phyloP scores from a whole-genome alignment of 257 asterid species.

The Apocynum venetum region DNA sequence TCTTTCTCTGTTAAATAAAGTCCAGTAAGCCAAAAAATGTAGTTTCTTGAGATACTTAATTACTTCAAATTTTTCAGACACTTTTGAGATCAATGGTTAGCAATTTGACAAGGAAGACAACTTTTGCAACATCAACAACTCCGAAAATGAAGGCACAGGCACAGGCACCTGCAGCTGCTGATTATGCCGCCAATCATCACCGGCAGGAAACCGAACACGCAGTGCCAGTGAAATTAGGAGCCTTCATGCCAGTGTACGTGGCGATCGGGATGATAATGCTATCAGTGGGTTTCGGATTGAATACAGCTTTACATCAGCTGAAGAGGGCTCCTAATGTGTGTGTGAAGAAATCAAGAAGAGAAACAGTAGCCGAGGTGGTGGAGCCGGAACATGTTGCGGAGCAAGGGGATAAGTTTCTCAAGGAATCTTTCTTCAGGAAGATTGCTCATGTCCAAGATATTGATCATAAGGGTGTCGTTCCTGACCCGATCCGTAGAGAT shows the following conservation, averaged over 20 bases:
- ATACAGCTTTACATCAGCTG: conserved; percentile 28
- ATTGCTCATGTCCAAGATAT: conserved; percentile 38
- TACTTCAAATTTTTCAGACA: conserved; percentile 4
- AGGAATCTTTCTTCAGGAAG: conserved; percentile 34
- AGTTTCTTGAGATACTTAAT: background rate
- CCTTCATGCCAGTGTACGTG: conserved; percentile 28
- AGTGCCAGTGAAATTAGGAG: conserved; percentile 7
- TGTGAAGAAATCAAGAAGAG: conserved; percentile 34
- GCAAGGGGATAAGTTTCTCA: conserved; percentile 22
- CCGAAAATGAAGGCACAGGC: background rate
- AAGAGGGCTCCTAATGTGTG: conserved; percentile 25
- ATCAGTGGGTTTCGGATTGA: conserved; percentile 17
- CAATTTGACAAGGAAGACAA: background rate
- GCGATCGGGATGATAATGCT: conserved; percentile 28
- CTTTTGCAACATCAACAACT: conserved; percentile 4
- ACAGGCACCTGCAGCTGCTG: background rate
- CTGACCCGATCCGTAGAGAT: conserved; percentile 26
- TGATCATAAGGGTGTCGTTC: conserved; percentile 19
- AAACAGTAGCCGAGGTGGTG: conserved; percentile 31
- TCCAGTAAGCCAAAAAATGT: background rate
- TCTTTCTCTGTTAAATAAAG: background rate
- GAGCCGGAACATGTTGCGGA: conserved; percentile 35
- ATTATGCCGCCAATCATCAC: background rate
- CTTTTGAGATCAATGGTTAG: conserved; percentile 12
- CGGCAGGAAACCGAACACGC: background rate